phyloP scores from a whole-genome alignment of 768 basidiomycete genomes.

The Pluteus cervinus region DNA sequence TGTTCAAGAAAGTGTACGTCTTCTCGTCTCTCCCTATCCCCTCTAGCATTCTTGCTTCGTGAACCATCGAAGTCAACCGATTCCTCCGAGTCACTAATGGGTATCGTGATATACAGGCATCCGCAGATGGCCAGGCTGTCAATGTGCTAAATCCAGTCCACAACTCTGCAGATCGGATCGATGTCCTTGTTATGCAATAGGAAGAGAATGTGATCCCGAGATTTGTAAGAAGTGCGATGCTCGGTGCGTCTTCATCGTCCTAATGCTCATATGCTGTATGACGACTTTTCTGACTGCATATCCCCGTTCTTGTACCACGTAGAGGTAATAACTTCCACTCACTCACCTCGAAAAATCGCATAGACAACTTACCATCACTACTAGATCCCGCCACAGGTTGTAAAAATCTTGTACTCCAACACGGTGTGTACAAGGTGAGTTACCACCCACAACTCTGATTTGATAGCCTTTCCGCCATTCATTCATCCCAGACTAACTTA shows the following conservation, averaged over 20 bases:
- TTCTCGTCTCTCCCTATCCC: neutral
- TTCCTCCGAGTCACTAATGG: no score
- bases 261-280: no score
- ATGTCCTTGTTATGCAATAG: constrained; percentile 47
- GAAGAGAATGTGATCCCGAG: constrained; percentile 66
- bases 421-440: constrained; percentile 36
- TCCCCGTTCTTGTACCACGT: no score
- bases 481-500: no score
- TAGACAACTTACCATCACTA: no score
- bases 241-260: constrained; percentile 32
- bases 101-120: no score
- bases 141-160: constrained; percentile 28
- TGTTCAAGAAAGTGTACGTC: constrained; percentile 45
- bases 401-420: constrained; percentile 45
- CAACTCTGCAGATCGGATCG: constrained; percentile 29
- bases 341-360: no score
- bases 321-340: no score
- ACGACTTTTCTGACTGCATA: no score
- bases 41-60: neutral
- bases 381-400: no score
- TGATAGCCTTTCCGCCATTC: neutral
- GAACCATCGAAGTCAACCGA: no score
- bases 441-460: neutral
- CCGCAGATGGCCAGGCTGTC: constrained; percentile 53
- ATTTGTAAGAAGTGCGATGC: constrained; percentile 48